phyloP scores from a whole-genome alignment of 441 rosid species.

The Croton laevigatus region DNA sequence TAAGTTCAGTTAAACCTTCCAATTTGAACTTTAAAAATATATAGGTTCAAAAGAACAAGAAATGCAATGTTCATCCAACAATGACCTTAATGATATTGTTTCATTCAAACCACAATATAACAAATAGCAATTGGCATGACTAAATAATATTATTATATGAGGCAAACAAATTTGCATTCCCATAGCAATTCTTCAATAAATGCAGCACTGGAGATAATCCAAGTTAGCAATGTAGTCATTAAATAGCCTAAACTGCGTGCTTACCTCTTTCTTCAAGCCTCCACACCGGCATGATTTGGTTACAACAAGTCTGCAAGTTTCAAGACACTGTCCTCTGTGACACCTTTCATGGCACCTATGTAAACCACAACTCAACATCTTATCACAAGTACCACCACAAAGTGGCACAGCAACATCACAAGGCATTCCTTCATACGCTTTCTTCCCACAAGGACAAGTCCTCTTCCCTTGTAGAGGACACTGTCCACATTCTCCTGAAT shows the following conservation, averaged over 20 bases:
- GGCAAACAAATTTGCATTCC: neutral
- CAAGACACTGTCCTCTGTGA: constrained; percentile 72
- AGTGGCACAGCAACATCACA: constrained; percentile 70
- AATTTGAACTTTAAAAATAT: neutral
- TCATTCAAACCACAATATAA: neutral
- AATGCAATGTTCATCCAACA: neutral
- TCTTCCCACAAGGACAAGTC: constrained; percentile 87
- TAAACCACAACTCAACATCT: constrained; percentile 61
- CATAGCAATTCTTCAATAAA: neutral
- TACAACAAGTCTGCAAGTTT: constrained; percentile 77
- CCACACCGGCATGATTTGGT: constrained; percentile 74
- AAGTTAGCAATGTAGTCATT: neutral
- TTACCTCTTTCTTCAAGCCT: constrained; percentile 82
- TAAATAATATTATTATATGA: neutral
- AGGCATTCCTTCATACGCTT: constrained; percentile 63
- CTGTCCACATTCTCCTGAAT: constrained; percentile 64
- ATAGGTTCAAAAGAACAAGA: neutral
- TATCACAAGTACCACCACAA: constrained; percentile 86
- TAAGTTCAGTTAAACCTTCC: constrained; percentile 48
- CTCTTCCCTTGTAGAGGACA: constrained; percentile 84
- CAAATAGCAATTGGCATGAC: neutral
- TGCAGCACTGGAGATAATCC: constrained; percentile 4
- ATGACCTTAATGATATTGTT: neutral
- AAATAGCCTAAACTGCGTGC: constrained; percentile 1
- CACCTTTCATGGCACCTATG: constrained; percentile 90